Base-by-base conservation (phyloP, 345 rosid species). In the Linum lewisii region DNA sequence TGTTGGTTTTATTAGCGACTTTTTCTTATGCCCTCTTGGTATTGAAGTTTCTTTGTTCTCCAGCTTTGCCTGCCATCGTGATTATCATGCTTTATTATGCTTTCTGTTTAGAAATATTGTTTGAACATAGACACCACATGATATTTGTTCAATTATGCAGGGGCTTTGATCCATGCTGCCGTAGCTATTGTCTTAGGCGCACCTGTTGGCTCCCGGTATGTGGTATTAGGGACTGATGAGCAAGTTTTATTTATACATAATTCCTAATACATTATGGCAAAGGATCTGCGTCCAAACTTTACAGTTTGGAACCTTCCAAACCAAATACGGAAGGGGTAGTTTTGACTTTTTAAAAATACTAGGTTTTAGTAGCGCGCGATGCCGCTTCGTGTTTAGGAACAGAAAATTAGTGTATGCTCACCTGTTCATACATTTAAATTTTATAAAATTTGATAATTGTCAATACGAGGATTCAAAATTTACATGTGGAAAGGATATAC, bases 131-230 rank as follows among this genome's bases (percentile, higher is more conserved):
- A 22, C 21, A 16, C 5, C 2, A 20, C n/a, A 21, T 53, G 57
- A n/a, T 26, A 45, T 16, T 61, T 49, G 16, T 57, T 62, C 26
- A 60, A 24, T 19, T 53, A 22, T 76, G 58, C 32, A 92, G 98
- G 96, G 51, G 95, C 95, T 62, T 38, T 84, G 8, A 9, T 81
- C 24, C 86, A 83, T 78, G 86, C 85, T 56, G 57, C 85, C 65
- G 95, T 93, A 78, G 95, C 94, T 26, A 60, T 89, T 70, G 81
- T 78, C 59, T 74, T 93, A 78, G 97, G 95, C 20, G 87, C 95
- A 64, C 97, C 95, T 49, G 73, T 88, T 58, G 89, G 93, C 61
- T 55, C 73, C 52, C 78, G 79, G 95, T 88, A 84, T 59, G 87
- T 83, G 58, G 45, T 54, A 20, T 59, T 58, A 34, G 62, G 59